Base-by-base conservation (phyloP, 2,329 filamentous ascomycete genomes). In the Hypoxylon sp. region DNA sequence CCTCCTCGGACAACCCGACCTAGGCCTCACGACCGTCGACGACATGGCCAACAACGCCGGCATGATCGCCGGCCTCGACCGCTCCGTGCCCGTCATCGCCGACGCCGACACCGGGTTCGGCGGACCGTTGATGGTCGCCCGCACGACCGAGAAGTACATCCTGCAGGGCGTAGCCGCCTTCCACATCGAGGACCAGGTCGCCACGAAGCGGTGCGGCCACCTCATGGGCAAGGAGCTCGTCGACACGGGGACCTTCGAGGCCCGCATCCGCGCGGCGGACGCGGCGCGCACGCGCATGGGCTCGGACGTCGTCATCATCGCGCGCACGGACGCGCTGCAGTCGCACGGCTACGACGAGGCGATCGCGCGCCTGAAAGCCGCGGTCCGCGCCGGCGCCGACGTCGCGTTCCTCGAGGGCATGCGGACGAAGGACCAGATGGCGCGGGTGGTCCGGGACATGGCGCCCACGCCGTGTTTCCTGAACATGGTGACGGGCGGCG, bases 31-130 rank as follows among this genome's bases (percentile, higher is more conserved):
- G 2, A 81, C 82, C 1, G 72, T 84, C 21, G 77, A 80, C 62
- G 84, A 88, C 68, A 88, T 88, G 83, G 72, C 75, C 25, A 71
- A 72, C 32, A 82, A 87, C 64, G 84, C 83, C n/a, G 74, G 77
- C 41, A 87, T 87, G 81, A 83, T 88, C 49, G 82, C 84, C 47
- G 77, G 76, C 30, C 73, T 87, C 20, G 75, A 84, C 57, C 77
- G 78, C 0, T 65, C 67, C 0, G 71, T 79, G 0, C 84, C 84
- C 0, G 65, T 88, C 13, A 86, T 87, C 58, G 83, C 81, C 6
- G 82, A 85, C 63, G 80, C 79, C 20, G 81, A 84, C 65, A 83
- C 81, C 0, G 80, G 80, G 29, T 84, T 81, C 65, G 82, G 79
- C 16, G 74, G 75, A 12, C 76, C 77, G 2, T 68, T 77, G 20